Evolutionary conservation across 371 early-diverging fungal species (phyloP).

Genomic region (Parasitella parasitica): DNA sequence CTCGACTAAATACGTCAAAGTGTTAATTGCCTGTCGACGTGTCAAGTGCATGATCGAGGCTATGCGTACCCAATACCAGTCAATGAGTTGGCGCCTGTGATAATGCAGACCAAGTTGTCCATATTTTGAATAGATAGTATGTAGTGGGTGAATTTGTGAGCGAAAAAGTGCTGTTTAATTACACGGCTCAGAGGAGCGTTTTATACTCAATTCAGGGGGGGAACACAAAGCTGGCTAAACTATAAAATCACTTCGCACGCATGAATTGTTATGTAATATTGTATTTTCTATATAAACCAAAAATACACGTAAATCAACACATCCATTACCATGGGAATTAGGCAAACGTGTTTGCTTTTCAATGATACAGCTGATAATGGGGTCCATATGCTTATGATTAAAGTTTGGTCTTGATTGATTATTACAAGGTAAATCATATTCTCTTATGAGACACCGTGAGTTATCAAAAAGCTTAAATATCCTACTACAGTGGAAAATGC

Average conservation of each 20-base stretch:
- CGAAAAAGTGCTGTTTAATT: background rate
- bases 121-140: background rate
- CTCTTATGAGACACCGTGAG: no score
- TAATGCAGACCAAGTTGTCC: conserved; percentile 37
- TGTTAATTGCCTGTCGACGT: background rate
- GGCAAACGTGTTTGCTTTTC: no score
- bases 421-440: no score
- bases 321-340: no score
- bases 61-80: conserved; percentile 50
- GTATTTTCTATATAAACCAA: background rate
- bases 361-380: no score
- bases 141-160: background rate
- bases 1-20: conserved; percentile 26
- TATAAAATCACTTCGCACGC: background rate
- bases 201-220: background rate
- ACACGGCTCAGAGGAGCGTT: background rate
- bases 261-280: background rate
- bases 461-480: no score
- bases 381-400: no score
- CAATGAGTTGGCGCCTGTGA: conserved; percentile 51
- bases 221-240: background rate
- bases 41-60: background rate
- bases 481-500: no score
- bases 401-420: no score
- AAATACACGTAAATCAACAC: background rate